These are phyloP conservation scores for Xerocomellus intermedius DNA, from an alignment of 768 basidiomycete genomes.

Conservation along the genomic window DNA sequence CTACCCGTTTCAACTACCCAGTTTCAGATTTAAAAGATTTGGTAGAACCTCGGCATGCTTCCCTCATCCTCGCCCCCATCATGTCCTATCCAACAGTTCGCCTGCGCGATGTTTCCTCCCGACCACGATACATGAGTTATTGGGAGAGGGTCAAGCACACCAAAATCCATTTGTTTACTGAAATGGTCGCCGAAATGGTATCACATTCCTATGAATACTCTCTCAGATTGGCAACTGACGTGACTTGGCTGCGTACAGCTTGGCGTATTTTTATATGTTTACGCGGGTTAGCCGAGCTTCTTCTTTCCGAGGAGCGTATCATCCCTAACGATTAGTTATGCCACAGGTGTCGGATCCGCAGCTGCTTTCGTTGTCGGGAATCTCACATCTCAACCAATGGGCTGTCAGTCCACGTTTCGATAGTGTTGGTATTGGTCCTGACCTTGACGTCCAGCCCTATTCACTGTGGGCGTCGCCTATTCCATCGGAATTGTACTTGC, in stretches of 20 bases:
- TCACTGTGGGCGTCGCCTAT: conserved; percentile 60
- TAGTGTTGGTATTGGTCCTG: not conserved
- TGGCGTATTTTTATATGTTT: conserved; percentile 62
- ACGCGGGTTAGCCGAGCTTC: conserved; percentile 38
- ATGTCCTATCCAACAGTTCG: conserved; percentile 34
- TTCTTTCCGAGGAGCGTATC: not conserved
- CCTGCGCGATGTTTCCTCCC: conserved; percentile 43
- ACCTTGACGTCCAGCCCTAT: conserved; percentile 39
- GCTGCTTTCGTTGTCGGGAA: conserved; percentile 50
- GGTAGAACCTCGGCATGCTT: not conserved
- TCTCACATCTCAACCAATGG: conserved; percentile 41
- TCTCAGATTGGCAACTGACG: conserved; percentile 1
- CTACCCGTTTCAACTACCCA: no score
- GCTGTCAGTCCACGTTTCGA: conserved; percentile 42
- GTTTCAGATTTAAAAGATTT: conserved; percentile 7
- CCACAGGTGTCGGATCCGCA: conserved; percentile 52
- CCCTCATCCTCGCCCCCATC: not conserved
- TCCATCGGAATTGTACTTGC: conserved; percentile 60
- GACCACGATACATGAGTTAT: conserved; percentile 37
- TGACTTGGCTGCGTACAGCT: conserved; percentile 35
- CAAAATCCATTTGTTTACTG: conserved; percentile 51
- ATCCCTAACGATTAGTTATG: not conserved
- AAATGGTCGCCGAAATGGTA: conserved; percentile 63
- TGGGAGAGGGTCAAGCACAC: conserved; percentile 53
- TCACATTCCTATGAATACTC: conserved; percentile 1